Base-by-base conservation (phyloP, 2,329 filamentous ascomycete species). In the Fusarium zealandicum region DNA sequence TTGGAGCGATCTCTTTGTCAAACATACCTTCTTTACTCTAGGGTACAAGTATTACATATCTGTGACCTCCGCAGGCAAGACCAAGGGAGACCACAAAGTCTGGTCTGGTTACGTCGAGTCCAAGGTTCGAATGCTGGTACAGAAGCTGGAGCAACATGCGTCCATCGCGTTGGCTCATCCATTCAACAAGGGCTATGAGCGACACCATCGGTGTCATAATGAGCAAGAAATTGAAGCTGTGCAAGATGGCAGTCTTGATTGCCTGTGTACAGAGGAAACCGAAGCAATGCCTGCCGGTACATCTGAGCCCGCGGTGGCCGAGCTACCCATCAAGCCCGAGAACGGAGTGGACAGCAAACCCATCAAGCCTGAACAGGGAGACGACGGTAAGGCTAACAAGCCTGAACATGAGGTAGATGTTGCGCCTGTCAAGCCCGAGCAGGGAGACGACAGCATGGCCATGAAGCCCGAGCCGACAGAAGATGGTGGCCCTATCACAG, bases 21-120 rank as follows among this genome's bases (percentile, higher is more conserved):
- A 92, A 67, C 93, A 98, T 74, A 90, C 87, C 0, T 99, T 99
- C 75, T 99, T 99, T 76, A 96, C 93, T 0, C 75, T 86, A 32
- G 92, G 90, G 61, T 96, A 96, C 80, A 96, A 96, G 73, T 97
- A 98, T 73, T 99, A 98, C 72, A 85, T 99, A 47, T 91, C 89
- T 45, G 88, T 99, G 51, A 89, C 93, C 41, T 86, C 92, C 13
- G 88, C 91, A 2, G 93, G 91, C 72, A 90, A 84, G 55, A 90
- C 87, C 27, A 92, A 93, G 70, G 92, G 96, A 65, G 86, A 89
- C 1, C 90, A 96, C 69, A 88, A 91, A 48, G 83, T 88, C 2
- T 98, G 93, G 91, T 91, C 90, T 14, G 95, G 95, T 32, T 86
- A 93, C 45, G 91, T 99, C 4, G 92, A 98, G 73, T 97, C 95